Conservation (phyloP, 495 filamentous ascomycete genomes). For the Penicillium cataractarum region DNA sequence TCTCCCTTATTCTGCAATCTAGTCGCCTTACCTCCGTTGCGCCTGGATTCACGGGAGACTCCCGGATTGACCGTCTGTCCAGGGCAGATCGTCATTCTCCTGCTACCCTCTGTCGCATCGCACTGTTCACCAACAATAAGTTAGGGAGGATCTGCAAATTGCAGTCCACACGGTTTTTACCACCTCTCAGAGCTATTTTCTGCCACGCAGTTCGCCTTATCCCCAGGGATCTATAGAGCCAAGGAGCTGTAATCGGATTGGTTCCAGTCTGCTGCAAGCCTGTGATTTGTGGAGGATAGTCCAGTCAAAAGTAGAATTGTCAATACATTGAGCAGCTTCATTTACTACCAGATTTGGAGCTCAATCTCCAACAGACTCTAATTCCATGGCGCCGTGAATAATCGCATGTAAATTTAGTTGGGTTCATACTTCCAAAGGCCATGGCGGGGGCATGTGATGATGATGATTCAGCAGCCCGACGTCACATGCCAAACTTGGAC, state of each 20-base stretch:
- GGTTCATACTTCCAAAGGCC: background rate
- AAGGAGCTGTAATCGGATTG: conserved; percentile 5
- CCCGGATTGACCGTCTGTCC: background rate
- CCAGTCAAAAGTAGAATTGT: conserved; percentile 10
- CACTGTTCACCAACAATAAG: background rate
- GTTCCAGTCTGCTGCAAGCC: conserved; percentile 13
- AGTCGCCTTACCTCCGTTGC: background rate
- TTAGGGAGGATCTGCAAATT: no score
- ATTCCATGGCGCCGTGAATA: background rate
- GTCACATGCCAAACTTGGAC: conserved; percentile 33
- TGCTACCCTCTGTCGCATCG: background rate
- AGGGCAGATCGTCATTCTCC: background rate
- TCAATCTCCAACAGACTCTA: background rate
- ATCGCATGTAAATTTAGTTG: conserved; percentile 3
- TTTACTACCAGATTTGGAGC: background rate
- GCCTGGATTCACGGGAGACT: background rate
- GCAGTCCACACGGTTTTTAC: background rate
- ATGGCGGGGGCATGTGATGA: conserved; percentile 8
- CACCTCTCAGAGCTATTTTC: background rate
- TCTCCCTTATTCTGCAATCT: conserved; percentile 7
- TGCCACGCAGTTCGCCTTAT: background rate
- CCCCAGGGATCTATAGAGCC: background rate
- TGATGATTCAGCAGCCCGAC: conserved; percentile 30
- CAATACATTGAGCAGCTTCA: background rate
- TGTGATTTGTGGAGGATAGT: conserved; percentile 6